phyloP scores from a whole-genome alignment of 225 moss, liverwort and hornwort species.

The Ulota crispa region DNA sequence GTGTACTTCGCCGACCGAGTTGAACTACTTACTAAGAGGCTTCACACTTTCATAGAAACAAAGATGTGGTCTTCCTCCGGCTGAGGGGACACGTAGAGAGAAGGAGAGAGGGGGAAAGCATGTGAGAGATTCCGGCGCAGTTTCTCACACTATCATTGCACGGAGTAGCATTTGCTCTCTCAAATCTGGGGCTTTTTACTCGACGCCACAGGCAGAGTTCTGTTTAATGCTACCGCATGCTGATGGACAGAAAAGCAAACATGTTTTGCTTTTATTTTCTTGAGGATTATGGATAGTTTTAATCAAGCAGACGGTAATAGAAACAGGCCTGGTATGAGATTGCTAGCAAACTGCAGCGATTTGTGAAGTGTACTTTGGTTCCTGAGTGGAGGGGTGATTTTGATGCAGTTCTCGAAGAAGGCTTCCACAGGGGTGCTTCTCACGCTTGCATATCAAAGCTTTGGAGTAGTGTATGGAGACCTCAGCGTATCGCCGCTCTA shows the following conservation, averaged over 20 bases:
- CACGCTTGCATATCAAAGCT: constrained; percentile 85
- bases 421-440: constrained; percentile 48
- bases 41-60: background rate
- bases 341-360: background rate
- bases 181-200: too few species aligned
- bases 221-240: background rate
- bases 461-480: constrained; percentile 93
- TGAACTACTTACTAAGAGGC: background rate
- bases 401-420: constrained; percentile 39
- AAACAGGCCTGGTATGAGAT: background rate
- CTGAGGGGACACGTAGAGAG: background rate
- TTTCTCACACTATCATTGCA: too few species aligned
- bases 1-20: too few species aligned
- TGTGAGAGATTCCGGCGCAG: background rate
- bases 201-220: background rate
- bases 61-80: background rate
- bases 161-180: too few species aligned
- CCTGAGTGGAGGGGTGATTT: background rate
- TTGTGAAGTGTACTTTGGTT: background rate
- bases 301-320: background rate
- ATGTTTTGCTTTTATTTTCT: background rate
- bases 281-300: background rate
- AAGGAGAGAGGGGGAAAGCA: background rate
- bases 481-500: constrained; percentile 85
- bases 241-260: background rate